Evolutionary conservation across 176 grass and related monocot species (phyloP).

Genomic region (Chrysopogon serrulatus): DNA sequence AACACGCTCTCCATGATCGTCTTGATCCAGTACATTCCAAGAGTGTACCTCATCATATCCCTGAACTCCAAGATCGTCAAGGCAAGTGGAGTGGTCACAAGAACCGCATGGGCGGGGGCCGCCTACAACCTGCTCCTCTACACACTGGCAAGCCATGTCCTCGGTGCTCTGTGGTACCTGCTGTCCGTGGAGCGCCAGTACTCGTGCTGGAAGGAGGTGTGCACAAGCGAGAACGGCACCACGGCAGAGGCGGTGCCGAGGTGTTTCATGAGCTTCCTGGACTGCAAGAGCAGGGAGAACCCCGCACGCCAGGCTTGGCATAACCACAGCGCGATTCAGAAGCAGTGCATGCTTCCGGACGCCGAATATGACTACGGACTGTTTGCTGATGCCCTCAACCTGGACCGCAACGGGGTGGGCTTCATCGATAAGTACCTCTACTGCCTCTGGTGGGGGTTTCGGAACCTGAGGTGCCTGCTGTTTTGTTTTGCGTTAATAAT

Average conservation of each 20-base stretch:
- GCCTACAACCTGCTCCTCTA: slow-evolving; percentile 92
- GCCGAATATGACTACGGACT: slow-evolving; percentile 58
- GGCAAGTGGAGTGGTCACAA: slow-evolving; percentile 71
- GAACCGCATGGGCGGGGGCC: slow-evolving; percentile 77
- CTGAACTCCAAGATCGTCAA: slow-evolving; percentile 83
- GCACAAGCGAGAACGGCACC: slow-evolving; percentile 37
- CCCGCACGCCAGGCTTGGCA: slow-evolving; percentile 41
- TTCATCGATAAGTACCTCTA: slow-evolving; percentile 89
- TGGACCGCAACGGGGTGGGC: slow-evolving; percentile 28
- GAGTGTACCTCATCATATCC: slow-evolving; percentile 69
- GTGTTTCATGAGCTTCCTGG: slow-evolving; percentile 51
- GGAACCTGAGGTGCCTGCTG: no score
- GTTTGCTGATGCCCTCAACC: slow-evolving; percentile 59
- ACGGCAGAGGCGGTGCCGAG: not conserved
- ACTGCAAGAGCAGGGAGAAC: slow-evolving; percentile 33
- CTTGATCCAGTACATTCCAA: slow-evolving; percentile 79
- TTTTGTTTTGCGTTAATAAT: no score
- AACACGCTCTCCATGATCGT: slow-evolving; percentile 83
- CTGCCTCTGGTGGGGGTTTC: slow-evolving; percentile 94
- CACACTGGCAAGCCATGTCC: slow-evolving; percentile 84
- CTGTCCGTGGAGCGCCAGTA: slow-evolving; percentile 97
- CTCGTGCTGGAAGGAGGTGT: slow-evolving; percentile 65
- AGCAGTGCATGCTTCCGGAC: slow-evolving; percentile 23
- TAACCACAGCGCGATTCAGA: slow-evolving; percentile 11
- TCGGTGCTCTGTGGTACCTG: slow-evolving; percentile 91